Evolutionary conservation across 805 yeast species (phyloP).

Genomic region (Ogataea ramenticola): DNA sequence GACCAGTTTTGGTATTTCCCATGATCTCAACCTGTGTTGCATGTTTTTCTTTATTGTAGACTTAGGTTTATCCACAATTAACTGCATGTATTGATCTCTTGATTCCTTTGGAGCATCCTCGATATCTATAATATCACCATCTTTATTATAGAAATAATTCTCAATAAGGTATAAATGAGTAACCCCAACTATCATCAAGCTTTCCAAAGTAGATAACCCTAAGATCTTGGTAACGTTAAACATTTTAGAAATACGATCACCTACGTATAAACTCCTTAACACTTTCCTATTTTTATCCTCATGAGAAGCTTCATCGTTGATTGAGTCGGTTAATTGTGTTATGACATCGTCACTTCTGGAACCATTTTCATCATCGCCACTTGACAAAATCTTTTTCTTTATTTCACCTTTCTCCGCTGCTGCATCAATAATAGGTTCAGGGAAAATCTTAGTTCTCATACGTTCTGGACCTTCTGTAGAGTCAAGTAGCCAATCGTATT

Average conservation of each 20-base stretch:
- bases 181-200: slow-evolving; percentile 63
- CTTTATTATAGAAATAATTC: slow-evolving; percentile 48
- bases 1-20: slow-evolving; percentile 55
- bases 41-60: slow-evolving; percentile 1
- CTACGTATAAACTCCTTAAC: slow-evolving; percentile 56
- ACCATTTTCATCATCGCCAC: slow-evolving; percentile 12
- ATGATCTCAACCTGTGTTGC: slow-evolving; percentile 44
- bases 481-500: slow-evolving; percentile 45
- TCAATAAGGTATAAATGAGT: slow-evolving; percentile 61
- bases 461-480: slow-evolving; percentile 63
- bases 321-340: slow-evolving; percentile 38
- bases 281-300: slow-evolving; percentile 74
- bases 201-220: slow-evolving; percentile 73
- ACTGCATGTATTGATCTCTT: slow-evolving; percentile 62
- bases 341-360: slow-evolving; percentile 20
- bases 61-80: slow-evolving; percentile 39
- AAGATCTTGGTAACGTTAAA: slow-evolving; percentile 72
- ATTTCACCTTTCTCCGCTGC: background rate
- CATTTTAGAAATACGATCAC: slow-evolving; percentile 63
- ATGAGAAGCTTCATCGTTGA: slow-evolving; percentile 26
- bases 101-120: slow-evolving; percentile 54
- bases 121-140: slow-evolving; percentile 54
- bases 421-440: slow-evolving; percentile 24
- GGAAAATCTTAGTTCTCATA: slow-evolving; percentile 54
- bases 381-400: background rate